These are phyloP conservation scores for Coniochaeta sp. DNA, from an alignment of 2,329 filamentous ascomycete genomes.

Conservation along the genomic window DNA sequence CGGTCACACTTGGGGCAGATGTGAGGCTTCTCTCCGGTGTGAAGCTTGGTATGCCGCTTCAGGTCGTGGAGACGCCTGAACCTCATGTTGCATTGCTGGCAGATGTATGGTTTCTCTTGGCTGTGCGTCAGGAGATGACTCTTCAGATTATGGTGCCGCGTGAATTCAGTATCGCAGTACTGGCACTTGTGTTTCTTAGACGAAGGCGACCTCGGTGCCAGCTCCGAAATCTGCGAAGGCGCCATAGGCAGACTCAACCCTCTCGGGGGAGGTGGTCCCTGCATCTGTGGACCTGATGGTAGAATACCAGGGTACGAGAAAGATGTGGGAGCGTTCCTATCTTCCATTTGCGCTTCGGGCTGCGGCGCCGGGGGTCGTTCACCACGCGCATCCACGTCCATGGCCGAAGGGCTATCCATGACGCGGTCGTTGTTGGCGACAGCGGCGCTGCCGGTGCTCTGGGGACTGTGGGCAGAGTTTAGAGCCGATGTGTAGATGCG, in stretches of 20 bases:
- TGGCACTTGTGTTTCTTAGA: slow-evolving; percentile 92
- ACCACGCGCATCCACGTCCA: slow-evolving; percentile 45
- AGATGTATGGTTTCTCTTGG: slow-evolving; percentile 96
- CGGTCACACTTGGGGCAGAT: slow-evolving; percentile 92
- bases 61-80: slow-evolving; percentile 91
- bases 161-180: slow-evolving; percentile 95
- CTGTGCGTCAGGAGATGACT: slow-evolving; percentile 95
- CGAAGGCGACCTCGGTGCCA: slow-evolving; percentile 60
- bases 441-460: slow-evolving; percentile 27
- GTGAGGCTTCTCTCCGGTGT: slow-evolving; percentile 93
- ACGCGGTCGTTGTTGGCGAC: slow-evolving; percentile 32
- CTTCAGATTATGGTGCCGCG: slow-evolving; percentile 93
- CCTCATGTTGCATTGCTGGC: slow-evolving; percentile 84
- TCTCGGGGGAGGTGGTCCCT: slow-evolving; percentile 36
- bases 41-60: slow-evolving; percentile 92
- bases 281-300: slow-evolving; percentile 32
- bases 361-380: slow-evolving; percentile 27
- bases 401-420: slow-evolving; percentile 43
- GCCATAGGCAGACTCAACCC: slow-evolving; percentile 54
- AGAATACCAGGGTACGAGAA: slow-evolving; percentile 49
- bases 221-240: slow-evolving; percentile 30
- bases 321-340: slow-evolving; percentile 38
- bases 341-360: slow-evolving; percentile 41
- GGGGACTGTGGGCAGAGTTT: slow-evolving; percentile 39
- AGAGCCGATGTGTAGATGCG: too few relatives aligned